Base-by-base conservation (phyloP, 2,329 filamentous ascomycete genomes). In the Canariomyces notabilis region DNA sequence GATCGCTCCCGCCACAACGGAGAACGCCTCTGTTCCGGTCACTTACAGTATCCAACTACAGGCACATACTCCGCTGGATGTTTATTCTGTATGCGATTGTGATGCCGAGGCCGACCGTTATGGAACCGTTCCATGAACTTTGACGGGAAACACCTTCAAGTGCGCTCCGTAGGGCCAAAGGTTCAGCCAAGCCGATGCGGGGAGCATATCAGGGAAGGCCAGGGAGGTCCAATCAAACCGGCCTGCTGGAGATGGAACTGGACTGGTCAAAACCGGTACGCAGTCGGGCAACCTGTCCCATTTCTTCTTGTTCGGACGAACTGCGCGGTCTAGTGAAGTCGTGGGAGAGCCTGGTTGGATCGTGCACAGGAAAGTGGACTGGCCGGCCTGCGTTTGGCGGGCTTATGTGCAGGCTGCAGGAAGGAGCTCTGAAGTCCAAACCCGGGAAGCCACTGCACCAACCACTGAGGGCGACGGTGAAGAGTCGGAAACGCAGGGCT, bases 281-380 rank as follows among this genome's bases (percentile, higher is more conserved):
- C 34, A n/a, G 42, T 31, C 23, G 22, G 15, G 18, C 33, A 37
- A 23, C 14, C 4, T 37, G 21, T 22, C 26, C 26, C 26, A 4
- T 29, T 4, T 9, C 26, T 29, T 12, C 26, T 8, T 29, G 26
- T 9, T 29, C 26, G 26, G 26, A 29, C 7, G 26, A 29, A 29
- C 26, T 29, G 26, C 38, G 42, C 41, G 39, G 39, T 42, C 42
- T 46, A 48, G 48, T 33, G 37, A 32, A 43, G 34, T 39, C 45
- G 52, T 51, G 48, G 39, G 48, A 43, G 32, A 23, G 51, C 47
- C 44, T 55, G 52, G 52, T 53, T 55, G 52, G 51, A 44, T 54
- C 47, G 29, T 42, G 23, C 20, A 16, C 15, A 19, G 22, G 18
- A 19, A 42, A 42, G 23, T n/a, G 3, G 35, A n/a, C n/a, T n/a